Conservation (phyloP, 139 green algal species). For the Tetratostichococcus sp. region DNA sequence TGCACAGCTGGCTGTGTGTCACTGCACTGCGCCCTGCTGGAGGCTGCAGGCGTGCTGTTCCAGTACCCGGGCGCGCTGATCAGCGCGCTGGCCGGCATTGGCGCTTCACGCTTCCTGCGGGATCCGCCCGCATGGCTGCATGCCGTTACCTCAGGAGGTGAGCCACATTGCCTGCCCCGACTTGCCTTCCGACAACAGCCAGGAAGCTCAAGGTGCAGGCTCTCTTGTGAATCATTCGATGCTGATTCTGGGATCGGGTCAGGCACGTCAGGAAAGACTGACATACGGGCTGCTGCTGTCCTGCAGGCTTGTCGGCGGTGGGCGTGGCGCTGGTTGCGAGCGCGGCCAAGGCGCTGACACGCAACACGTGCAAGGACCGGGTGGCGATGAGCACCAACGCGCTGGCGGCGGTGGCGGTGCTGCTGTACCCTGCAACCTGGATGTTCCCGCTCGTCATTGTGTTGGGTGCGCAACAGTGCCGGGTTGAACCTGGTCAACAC, state of each 20-base stretch:
- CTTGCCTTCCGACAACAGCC: not conserved
- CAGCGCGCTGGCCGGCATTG: conserved; percentile 71
- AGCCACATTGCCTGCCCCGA: no score
- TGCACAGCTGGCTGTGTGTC: no score
- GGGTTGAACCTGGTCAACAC: no score
- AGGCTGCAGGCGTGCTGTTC: conserved; percentile 78
- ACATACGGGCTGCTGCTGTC: not conserved
- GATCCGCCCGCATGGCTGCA: conserved; percentile 45
- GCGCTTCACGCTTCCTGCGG: conserved; percentile 50
- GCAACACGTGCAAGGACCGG: conserved; percentile 62
- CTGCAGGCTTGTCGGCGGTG: conserved; percentile 60
- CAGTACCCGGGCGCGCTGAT: conserved; percentile 84
- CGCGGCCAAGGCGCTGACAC: conserved; percentile 65
- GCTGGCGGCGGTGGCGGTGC: conserved; percentile 51
- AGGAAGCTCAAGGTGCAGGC: no score
- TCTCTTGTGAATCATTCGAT: no score
- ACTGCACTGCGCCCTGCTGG: no score
- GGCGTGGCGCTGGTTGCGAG: conserved; percentile 80
- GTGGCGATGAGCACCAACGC: conserved; percentile 27
- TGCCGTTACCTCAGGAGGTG: not conserved
- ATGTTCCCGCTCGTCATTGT: conserved; percentile 66
- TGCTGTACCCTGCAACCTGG: conserved; percentile 70
- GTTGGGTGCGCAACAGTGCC: not conserved
- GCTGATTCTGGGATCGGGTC: no score
- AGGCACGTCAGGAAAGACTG: no score